These are phyloP conservation scores for Kondoa subrosea DNA, from an alignment of 768 basidiomycete species.

Conservation along the genomic window DNA sequence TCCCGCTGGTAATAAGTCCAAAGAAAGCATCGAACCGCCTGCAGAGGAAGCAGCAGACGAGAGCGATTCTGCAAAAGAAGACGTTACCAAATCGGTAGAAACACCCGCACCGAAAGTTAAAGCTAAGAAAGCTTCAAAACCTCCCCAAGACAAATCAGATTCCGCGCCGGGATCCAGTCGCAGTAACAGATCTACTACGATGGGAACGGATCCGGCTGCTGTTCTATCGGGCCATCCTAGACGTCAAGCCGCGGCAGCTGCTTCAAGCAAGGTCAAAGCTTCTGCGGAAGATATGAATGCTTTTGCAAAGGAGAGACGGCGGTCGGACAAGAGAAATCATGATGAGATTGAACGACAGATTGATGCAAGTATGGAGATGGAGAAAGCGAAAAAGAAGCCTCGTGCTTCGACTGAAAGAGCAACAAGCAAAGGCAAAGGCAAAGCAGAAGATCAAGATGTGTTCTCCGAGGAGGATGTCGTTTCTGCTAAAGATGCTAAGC, in stretches of 20 bases:
- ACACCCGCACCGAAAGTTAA: not conserved
- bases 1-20: not conserved
- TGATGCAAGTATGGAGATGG: not conserved
- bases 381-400: constrained; percentile 24
- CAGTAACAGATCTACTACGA: not conserved
- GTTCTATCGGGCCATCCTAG: constrained; percentile 8
- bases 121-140: not conserved
- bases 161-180: not conserved
- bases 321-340: not conserved
- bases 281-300: constrained; percentile 39
- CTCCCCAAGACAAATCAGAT: not conserved
- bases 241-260: not conserved
- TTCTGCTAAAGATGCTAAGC: constrained; percentile 5
- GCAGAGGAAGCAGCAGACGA: not conserved
- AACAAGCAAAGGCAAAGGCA: constrained; percentile 16
- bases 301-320: constrained; percentile 16
- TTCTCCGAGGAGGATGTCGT: not conserved
- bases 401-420: constrained; percentile 13
- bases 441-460: constrained; percentile 6
- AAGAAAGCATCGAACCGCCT: not conserved
- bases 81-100: not conserved
- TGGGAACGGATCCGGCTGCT: not conserved
- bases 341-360: constrained; percentile 6
- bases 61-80: not conserved
- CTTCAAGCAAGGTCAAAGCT: constrained; percentile 8